A percentile compares a stretch with the other conserved stretches of the same genome.
phyloP scores from a whole-genome alignment of 106 monocot genomes.

The Agapanthus africanus region DNA sequence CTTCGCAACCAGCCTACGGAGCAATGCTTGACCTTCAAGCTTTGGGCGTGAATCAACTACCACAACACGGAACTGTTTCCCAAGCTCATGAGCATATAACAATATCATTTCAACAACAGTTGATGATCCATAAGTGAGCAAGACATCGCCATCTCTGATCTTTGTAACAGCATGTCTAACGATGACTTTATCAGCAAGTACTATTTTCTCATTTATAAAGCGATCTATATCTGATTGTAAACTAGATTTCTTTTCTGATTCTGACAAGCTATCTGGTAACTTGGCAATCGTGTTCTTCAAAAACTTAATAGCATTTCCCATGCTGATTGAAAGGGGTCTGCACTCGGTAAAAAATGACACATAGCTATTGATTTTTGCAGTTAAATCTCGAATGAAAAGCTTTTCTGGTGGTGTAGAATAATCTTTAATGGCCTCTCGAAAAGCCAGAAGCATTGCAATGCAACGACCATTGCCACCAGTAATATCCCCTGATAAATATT shows the following conservation, averaged over 20 bases:
- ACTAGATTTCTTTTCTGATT: constrained; percentile 66
- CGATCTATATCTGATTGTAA: constrained; percentile 82
- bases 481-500: constrained; percentile 69
- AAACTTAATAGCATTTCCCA: constrained; percentile 98
- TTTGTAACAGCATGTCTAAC: constrained; percentile 84
- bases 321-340: constrained; percentile 89
- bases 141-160: constrained; percentile 83
- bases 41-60: constrained; percentile 92
- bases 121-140: constrained; percentile 82
- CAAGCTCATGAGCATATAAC: constrained; percentile 55
- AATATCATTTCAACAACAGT: constrained; percentile 92
- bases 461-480: constrained; percentile 92
- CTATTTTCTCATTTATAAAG: constrained; percentile 88
- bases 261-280: constrained; percentile 55
- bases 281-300: constrained; percentile 75
- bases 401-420: constrained; percentile 74
- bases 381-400: constrained; percentile 63
- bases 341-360: constrained; percentile 92
- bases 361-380: constrained; percentile 68
- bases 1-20: constrained; percentile 61
- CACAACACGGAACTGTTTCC: constrained; percentile 76
- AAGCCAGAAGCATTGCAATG: constrained; percentile 92
- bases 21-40: constrained; percentile 76
- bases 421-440: constrained; percentile 70
- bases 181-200: constrained; percentile 82